Percentiles rank a stretch among this genome's conserved stretches.
phyloP scores from a whole-genome alignment of 1,284 basidiomycete genomes.

The Leccinum laetum region DNA sequence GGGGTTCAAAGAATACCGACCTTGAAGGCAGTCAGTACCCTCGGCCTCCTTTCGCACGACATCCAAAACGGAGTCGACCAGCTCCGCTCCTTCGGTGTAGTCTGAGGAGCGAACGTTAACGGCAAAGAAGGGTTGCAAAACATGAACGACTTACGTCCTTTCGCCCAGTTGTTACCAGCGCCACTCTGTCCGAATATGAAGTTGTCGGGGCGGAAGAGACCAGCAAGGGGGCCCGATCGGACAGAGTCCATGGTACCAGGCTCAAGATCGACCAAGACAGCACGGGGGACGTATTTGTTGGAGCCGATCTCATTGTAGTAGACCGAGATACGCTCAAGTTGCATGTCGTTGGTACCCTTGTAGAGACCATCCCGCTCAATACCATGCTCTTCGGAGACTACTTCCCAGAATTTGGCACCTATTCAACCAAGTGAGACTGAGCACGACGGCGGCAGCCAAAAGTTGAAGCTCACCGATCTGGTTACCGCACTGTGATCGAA shows the following conservation, averaged over 20 bases:
- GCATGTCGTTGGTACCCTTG: constrained; percentile 92
- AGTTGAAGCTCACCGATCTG: constrained; percentile 75
- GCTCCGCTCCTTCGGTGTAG: constrained; percentile 95
- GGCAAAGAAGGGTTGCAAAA: not conserved
- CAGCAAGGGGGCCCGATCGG: constrained; percentile 81
- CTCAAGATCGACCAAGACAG: constrained; percentile 93
- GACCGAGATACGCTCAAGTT: constrained; percentile 97
- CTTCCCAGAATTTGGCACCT: constrained; percentile 99
- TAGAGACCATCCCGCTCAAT: constrained; percentile 92
- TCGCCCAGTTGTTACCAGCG: constrained; percentile 97
- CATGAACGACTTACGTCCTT: constrained; percentile 71
- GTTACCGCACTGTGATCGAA: constrained; percentile 83
- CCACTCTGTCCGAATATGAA: constrained; percentile 90
- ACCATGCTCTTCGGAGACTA: constrained; percentile 97
- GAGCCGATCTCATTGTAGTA: constrained; percentile 93
- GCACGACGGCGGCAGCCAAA: not conserved
- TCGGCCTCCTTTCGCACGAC: constrained; percentile 91
- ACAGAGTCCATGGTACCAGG: constrained; percentile 98
- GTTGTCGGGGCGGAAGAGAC: constrained; percentile 95
- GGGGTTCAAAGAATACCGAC: constrained; percentile 35
- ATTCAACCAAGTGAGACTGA: constrained; percentile 10
- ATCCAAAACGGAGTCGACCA: constrained; percentile 92
- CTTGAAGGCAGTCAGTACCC: constrained; percentile 91
- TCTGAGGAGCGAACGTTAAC: constrained; percentile 43
- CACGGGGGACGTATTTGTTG: constrained; percentile 97